Percentiles rank a stretch among this genome's conserved stretches.
phyloP scores from a whole-genome alignment of 345 rosid genomes.

The Cardamine chenopodiifolia region DNA sequence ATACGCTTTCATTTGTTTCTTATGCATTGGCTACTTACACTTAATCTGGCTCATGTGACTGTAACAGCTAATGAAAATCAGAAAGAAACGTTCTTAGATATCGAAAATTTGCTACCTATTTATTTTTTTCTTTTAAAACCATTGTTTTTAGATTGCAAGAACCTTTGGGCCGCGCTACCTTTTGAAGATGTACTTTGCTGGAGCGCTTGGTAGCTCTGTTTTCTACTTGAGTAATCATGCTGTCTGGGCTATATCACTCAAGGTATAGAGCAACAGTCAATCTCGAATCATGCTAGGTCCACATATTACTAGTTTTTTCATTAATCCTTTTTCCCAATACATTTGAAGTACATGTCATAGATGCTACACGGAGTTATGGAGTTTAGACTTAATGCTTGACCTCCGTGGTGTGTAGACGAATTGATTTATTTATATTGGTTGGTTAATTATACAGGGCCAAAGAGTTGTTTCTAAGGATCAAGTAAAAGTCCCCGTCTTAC shows the following conservation, averaged over 20 bases:
- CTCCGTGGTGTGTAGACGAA: background rate
- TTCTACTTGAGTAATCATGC: slow-evolving; percentile 58
- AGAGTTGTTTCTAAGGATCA: slow-evolving; percentile 50
- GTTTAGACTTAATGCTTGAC: background rate
- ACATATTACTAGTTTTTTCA: slow-evolving; percentile 4
- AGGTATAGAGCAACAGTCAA: slow-evolving; percentile 48
- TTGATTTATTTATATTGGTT: background rate
- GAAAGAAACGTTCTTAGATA: background rate
- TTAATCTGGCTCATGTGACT: background rate
- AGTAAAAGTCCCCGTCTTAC: slow-evolving; percentile 46
- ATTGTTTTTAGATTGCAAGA: slow-evolving; percentile 57
- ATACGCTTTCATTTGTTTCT: slow-evolving; percentile 9
- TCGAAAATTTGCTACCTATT: background rate
- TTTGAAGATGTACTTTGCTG: slow-evolving; percentile 70
- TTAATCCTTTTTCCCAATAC: background rate
- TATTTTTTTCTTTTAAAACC: slow-evolving; percentile 4
- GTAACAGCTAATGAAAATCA: background rate
- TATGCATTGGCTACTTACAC: background rate
- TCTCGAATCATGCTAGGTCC: slow-evolving; percentile 17
- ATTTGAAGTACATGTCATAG: slow-evolving; percentile 1
- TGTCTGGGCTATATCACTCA: slow-evolving; percentile 45
- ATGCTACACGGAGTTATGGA: background rate
- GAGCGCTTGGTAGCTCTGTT: slow-evolving; percentile 68
- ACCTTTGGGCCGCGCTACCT: slow-evolving; percentile 62
- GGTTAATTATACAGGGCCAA: slow-evolving; percentile 45